These are phyloP conservation scores for Cutaneotrichosporon dermatis DNA, from an alignment of 1,284 basidiomycete genomes.

Conservation along the genomic window DNA sequence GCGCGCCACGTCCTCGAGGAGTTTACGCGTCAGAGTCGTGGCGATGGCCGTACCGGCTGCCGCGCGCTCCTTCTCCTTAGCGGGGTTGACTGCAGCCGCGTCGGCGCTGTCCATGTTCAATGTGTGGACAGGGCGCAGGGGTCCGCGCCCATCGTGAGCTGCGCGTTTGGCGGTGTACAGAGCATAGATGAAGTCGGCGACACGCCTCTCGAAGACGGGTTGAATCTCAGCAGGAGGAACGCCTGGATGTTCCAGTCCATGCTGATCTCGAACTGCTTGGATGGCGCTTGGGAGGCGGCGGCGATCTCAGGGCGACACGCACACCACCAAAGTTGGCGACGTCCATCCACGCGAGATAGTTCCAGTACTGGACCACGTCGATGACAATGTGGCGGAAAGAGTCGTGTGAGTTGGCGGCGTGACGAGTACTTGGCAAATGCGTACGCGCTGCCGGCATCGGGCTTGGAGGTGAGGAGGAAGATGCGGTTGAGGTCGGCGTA, in stretches of 20 bases:
- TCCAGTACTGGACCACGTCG: slow-evolving; percentile 84
- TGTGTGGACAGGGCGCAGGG: slow-evolving; percentile 70
- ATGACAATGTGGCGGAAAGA: slow-evolving; percentile 91
- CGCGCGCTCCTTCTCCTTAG: slow-evolving; percentile 66
- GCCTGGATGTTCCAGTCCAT: slow-evolving; percentile 94
- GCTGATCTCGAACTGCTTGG: slow-evolving; percentile 56
- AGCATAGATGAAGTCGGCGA: slow-evolving; percentile 82
- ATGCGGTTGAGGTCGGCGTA: slow-evolving; percentile 93
- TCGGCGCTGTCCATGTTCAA: slow-evolving; percentile 46
- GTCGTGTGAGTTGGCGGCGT: slow-evolving; percentile 92
- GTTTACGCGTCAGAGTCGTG: slow-evolving; percentile 72
- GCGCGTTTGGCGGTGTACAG: slow-evolving; percentile 72
- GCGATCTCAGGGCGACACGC: slow-evolving; percentile 60
- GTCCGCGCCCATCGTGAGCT: slow-evolving; percentile 58
- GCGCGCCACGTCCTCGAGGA: slow-evolving; percentile 67
- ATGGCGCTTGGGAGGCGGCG: slow-evolving; percentile 26
- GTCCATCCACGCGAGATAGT: slow-evolving; percentile 95
- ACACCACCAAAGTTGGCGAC: slow-evolving; percentile 88
- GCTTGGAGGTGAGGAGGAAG: slow-evolving; percentile 89
- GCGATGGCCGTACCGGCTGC: slow-evolving; percentile 69
- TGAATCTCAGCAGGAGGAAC: slow-evolving; percentile 81
- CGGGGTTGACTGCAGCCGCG: slow-evolving; percentile 56
- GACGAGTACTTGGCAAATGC: slow-evolving; percentile 93
- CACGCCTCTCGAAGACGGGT: slow-evolving; percentile 65
- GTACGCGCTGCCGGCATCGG: slow-evolving; percentile 81